Conservation (phyloP, 1,284 basidiomycete genomes). For the Takashimella koratensis region DNA sequence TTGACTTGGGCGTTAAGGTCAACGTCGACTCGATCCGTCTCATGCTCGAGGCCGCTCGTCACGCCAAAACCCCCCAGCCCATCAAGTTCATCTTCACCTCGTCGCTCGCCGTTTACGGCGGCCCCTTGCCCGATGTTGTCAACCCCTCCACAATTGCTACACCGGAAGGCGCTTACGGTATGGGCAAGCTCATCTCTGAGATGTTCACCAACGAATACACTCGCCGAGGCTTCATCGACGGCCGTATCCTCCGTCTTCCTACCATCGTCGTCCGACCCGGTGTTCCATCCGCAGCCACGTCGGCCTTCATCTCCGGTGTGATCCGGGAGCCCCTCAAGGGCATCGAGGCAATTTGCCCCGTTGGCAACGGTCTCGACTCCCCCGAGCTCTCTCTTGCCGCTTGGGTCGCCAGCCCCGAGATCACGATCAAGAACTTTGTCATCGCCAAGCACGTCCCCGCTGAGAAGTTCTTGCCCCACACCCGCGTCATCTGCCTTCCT, state of each 20-base stretch:
- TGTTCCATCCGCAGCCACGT: slow-evolving; percentile 58
- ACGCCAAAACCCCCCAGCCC: slow-evolving; percentile 24
- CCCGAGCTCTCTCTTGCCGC: slow-evolving; percentile 51
- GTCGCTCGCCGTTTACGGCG: slow-evolving; percentile 63
- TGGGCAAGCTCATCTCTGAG: slow-evolving; percentile 59
- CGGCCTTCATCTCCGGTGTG: slow-evolving; percentile 61
- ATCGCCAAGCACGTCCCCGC: slow-evolving; percentile 56
- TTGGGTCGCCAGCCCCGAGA: slow-evolving; percentile 58
- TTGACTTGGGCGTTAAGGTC: slow-evolving; percentile 60
- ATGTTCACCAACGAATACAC: slow-evolving; percentile 62
- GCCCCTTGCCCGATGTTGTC: slow-evolving; percentile 57
- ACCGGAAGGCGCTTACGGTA: slow-evolving; percentile 60
- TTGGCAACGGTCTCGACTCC: slow-evolving; percentile 47
- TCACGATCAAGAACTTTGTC: slow-evolving; percentile 58
- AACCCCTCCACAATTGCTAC: slow-evolving; percentile 56
- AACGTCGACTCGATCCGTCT: slow-evolving; percentile 60
- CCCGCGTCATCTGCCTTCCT: slow-evolving; percentile 50
- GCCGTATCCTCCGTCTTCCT: slow-evolving; percentile 60
- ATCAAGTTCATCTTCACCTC: slow-evolving; percentile 63
- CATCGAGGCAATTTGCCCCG: slow-evolving; percentile 55
- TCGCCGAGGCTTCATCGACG: slow-evolving; percentile 59
- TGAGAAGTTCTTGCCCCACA: slow-evolving; percentile 53
- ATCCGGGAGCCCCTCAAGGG: slow-evolving; percentile 63
- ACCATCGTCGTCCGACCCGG: slow-evolving; percentile 61
- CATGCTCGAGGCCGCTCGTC: slow-evolving; percentile 55